Conservation (phyloP, 2,329 filamentous ascomycete genomes). For the Talaromyces sp. region DNA sequence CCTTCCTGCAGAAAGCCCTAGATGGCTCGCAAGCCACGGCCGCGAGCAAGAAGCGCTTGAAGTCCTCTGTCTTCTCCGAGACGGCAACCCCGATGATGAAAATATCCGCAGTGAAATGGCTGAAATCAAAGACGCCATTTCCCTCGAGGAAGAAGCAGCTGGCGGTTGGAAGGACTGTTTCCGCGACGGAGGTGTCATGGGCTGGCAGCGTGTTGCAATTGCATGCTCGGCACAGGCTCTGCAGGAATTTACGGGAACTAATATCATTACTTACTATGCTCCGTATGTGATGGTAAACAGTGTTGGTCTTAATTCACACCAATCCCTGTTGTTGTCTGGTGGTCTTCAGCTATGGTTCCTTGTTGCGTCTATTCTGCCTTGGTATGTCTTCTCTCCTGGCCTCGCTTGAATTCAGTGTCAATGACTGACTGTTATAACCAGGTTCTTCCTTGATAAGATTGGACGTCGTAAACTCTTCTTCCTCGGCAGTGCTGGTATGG, state of each 20-base stretch:
- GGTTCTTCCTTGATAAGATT: slow-evolving; percentile 48
- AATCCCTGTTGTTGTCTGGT: slow-evolving; percentile 45
- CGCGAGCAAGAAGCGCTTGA: slow-evolving; percentile 51
- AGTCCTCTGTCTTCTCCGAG: slow-evolving; percentile 47
- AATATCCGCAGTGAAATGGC: slow-evolving; percentile 48
- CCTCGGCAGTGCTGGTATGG: slow-evolving; percentile 62
- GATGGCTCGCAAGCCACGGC: slow-evolving; percentile 58
- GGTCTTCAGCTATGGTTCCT: slow-evolving; percentile 44
- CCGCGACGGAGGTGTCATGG: slow-evolving; percentile 43
- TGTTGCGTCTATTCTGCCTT: slow-evolving; percentile 19
- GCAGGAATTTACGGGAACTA: slow-evolving; percentile 47
- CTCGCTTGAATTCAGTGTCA: slow-evolving; percentile 45
- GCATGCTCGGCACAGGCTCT: slow-evolving; percentile 59
- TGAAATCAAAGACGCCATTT: slow-evolving; percentile 53
- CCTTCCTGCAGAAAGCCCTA: slow-evolving; percentile 45
- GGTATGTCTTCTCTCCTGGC: slow-evolving; percentile 36
- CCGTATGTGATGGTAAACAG: slow-evolving; percentile 43
- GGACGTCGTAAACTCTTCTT: slow-evolving; percentile 68
- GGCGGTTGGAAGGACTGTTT: slow-evolving; percentile 57
- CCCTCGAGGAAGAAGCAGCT: slow-evolving; percentile 46
- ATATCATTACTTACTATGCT: slow-evolving; percentile 47
- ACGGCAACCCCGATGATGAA: slow-evolving; percentile 47
- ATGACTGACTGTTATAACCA: neutral
- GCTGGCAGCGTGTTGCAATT: slow-evolving; percentile 54
- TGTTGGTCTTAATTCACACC: slow-evolving; percentile 37